Evolutionary conservation across 2,329 filamentous ascomycete genomes (phyloP).

Genomic region (Fusarium sp.): DNA sequence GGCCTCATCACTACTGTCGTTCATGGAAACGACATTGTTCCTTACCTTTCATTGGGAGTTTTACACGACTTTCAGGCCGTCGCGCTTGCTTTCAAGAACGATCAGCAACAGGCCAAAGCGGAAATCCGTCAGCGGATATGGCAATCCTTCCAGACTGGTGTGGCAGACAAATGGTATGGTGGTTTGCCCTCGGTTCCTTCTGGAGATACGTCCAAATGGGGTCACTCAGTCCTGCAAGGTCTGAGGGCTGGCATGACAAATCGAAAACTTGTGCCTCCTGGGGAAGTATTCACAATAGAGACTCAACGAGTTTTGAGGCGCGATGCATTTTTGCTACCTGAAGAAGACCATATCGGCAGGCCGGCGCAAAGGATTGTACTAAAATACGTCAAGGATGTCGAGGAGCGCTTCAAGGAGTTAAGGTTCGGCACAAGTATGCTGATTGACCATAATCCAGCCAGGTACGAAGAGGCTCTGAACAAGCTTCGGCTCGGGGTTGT

Average conservation of each 20-base stretch:
- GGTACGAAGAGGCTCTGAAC: slow-evolving; percentile 78
- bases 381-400: slow-evolving; percentile 78
- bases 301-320: slow-evolving; percentile 75
- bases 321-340: slow-evolving; percentile 69
- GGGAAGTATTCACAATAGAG: slow-evolving; percentile 81
- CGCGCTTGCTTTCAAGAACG: slow-evolving; percentile 79
- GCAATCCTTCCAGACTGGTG: slow-evolving; percentile 72
- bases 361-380: slow-evolving; percentile 78
- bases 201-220: slow-evolving; percentile 76
- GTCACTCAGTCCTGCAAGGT: slow-evolving; percentile 74
- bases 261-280: slow-evolving; percentile 78
- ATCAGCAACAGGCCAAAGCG: slow-evolving; percentile 74
- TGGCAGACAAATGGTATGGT: slow-evolving; percentile 72
- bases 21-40: slow-evolving; percentile 80
- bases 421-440: slow-evolving; percentile 80
- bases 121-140: slow-evolving; percentile 77
- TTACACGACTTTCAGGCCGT: slow-evolving; percentile 81
- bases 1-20: slow-evolving; percentile 82
- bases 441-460: slow-evolving; percentile 79
- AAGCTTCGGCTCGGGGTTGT: slow-evolving; percentile 67
- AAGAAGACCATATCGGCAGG: slow-evolving; percentile 67
- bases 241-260: slow-evolving; percentile 77
- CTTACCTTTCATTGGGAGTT: slow-evolving; percentile 78
- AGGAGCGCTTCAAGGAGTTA: slow-evolving; percentile 77
- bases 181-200: slow-evolving; percentile 54